Base-by-base conservation (phyloP, 1,139 yeast genomes). In the Debaryomycetaceae sp. region DNA sequence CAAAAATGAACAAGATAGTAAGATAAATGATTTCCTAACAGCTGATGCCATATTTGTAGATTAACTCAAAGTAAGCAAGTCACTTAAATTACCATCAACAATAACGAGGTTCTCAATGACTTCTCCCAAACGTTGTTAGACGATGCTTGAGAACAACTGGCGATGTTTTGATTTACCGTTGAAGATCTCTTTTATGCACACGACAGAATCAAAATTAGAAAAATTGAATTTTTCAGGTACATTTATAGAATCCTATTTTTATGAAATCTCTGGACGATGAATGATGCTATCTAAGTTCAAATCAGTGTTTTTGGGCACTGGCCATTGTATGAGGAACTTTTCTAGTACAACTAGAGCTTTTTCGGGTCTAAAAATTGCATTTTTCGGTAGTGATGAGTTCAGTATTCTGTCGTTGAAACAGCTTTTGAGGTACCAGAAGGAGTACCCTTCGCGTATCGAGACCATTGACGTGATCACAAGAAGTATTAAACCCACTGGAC, bases 381-480 rank as follows among this genome's bases (percentile, higher is more conserved):
- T 81, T 55, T 89, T 91, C 59, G 97, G 97, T 1, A 79, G 92
- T 5, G 98, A 89, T 53, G 59, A 58, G 31, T 89, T 88, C 62
- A 83, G 95, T 47, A 74, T 82, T 6, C 66, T 64, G 7, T 77
- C 91, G 5, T 66, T 89, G 33, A 51, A 61, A 8, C 69, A 65
- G 13, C 60, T 88, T 5, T 47, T 70, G 2, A 54, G 63, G 3
- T 60, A 75, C 34, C 57, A 59, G 39, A 35, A 45, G n/a, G 17
- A 42, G 9, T 45, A 53, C 13, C 65, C 70, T 0, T 45, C 51
- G 0, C 48, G 58, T 5, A 67, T 79, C n/a, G 59, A 60, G 2
- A 53, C 65, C 1, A 59, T 87, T 7, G 84, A 83, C 47, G 76
- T 87, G 8, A 76, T 87, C 5, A 79, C 95, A 0, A 64, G 92